These are phyloP conservation scores for Pholiota molesta DNA, from an alignment of 768 basidiomycete species.

Conservation along the genomic window DNA sequence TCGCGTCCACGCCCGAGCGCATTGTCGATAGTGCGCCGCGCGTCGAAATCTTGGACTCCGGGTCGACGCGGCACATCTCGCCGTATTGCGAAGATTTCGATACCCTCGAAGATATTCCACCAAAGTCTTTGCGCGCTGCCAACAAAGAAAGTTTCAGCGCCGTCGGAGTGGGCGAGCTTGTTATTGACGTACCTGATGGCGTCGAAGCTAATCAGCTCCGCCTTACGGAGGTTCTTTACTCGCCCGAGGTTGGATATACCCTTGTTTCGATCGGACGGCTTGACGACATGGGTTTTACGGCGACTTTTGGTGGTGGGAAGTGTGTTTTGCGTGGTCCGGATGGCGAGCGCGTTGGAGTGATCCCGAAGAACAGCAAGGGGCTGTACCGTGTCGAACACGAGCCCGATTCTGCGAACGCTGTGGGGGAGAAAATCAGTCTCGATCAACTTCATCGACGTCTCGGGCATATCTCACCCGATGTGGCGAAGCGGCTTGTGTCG, in stretches of 20 bases:
- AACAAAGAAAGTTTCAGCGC: slow-evolving; percentile 36
- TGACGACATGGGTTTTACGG: neutral
- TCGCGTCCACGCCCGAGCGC: neutral
- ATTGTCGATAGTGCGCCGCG: neutral
- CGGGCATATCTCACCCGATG: slow-evolving; percentile 30
- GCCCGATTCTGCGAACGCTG: slow-evolving; percentile 17
- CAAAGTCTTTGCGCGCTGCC: slow-evolving; percentile 30
- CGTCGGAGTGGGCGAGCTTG: slow-evolving; percentile 30
- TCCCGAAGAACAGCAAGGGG: slow-evolving; percentile 28
- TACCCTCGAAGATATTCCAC: slow-evolving; percentile 26
- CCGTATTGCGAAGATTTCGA: slow-evolving; percentile 29
- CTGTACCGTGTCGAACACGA: slow-evolving; percentile 28
- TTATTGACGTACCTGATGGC: slow-evolving; percentile 36
- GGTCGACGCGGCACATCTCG: slow-evolving; percentile 33
- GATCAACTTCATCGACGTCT: slow-evolving; percentile 31
- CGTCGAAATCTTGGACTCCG: slow-evolving; percentile 32
- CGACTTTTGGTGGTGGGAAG: slow-evolving; percentile 33
- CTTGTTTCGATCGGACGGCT: too few species aligned
- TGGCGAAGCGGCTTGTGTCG: too few species aligned
- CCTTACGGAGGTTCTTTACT: too few species aligned
- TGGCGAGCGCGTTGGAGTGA: slow-evolving; percentile 21
- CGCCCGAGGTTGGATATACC: too few species aligned
- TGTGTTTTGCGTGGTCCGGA: slow-evolving; percentile 26
- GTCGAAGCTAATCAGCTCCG: slow-evolving; percentile 7
- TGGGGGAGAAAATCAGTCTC: slow-evolving; percentile 24